phyloP scores from a whole-genome alignment of 768 basidiomycete species.

The Lactifluus volemus region DNA sequence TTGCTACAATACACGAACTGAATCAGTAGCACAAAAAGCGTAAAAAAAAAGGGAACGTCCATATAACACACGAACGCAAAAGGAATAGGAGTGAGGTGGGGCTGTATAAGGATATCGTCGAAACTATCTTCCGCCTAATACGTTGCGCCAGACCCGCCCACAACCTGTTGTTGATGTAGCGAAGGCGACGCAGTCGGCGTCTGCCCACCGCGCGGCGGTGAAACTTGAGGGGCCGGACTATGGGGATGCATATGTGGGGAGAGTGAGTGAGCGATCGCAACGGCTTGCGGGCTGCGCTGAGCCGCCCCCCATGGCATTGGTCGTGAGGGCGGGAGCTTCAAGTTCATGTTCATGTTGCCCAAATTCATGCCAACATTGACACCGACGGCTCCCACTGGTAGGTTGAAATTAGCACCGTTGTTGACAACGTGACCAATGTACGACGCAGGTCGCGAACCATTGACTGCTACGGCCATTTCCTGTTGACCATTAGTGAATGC shows the following conservation, averaged over 20 bases:
- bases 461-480: slow-evolving; percentile 22
- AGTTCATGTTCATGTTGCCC: slow-evolving; percentile 41
- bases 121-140: slow-evolving; percentile 5
- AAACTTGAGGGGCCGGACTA: slow-evolving; percentile 24
- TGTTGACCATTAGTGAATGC: slow-evolving; percentile 34
- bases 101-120: slow-evolving; percentile 3
- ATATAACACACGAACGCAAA: slow-evolving; percentile 15
- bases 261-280: slow-evolving; percentile 24
- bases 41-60: slow-evolving; percentile 8
- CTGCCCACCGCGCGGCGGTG: slow-evolving; percentile 26
- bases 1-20: slow-evolving; percentile 18
- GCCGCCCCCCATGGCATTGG: slow-evolving; percentile 33
- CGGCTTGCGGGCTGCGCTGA: slow-evolving; percentile 20
- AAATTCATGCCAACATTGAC: slow-evolving; percentile 28
- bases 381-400: slow-evolving; percentile 21
- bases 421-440: slow-evolving; percentile 32
- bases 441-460: slow-evolving; percentile 24
- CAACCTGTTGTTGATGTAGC: slow-evolving; percentile 27
- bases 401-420: slow-evolving; percentile 34
- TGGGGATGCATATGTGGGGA: slow-evolving; percentile 27
- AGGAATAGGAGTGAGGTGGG: slow-evolving; percentile 12
- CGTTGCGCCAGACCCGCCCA: slow-evolving; percentile 23
- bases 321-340: slow-evolving; percentile 32
- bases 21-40: slow-evolving; percentile 13
- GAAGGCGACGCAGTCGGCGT: slow-evolving; percentile 28